phyloP scores from a whole-genome alignment of 2,329 filamentous ascomycete genomes.

The Dothideomycetidae sp. region DNA sequence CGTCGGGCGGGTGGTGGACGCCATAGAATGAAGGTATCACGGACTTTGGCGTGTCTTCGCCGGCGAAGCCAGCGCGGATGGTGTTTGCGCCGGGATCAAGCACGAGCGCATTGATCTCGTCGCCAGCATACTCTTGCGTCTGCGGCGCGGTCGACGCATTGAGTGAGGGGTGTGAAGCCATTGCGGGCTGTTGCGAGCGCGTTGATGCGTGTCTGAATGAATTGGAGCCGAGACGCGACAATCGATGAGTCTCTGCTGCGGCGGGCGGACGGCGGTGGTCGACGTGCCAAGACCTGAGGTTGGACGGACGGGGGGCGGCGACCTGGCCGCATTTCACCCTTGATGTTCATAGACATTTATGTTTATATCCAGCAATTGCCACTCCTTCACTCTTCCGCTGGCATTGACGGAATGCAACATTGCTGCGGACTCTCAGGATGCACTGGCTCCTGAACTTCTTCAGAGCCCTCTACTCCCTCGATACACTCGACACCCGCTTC shows the following conservation, averaged over 20 bases:
- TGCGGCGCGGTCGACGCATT: slow-evolving; percentile 19
- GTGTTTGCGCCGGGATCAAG: slow-evolving; percentile 88
- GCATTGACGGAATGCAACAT: no score
- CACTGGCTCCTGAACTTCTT: slow-evolving; percentile 24
- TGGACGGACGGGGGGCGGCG: no score
- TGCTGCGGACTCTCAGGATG: slow-evolving; percentile 9
- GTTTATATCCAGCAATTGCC: no score
- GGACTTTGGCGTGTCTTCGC: slow-evolving; percentile 92
- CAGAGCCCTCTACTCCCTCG: slow-evolving; percentile 45
- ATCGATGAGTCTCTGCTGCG: no score
- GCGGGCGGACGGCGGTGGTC: no score
- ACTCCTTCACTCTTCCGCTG: no score
- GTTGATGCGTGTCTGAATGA: no score
- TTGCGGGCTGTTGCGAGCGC: no score
- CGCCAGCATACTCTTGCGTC: slow-evolving; percentile 43
- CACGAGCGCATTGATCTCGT: slow-evolving; percentile 93
- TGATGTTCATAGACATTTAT: no score
- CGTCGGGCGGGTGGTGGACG: slow-evolving; percentile 33
- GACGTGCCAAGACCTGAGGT: no score
- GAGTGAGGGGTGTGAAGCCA: slow-evolving; percentile 4
- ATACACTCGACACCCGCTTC: slow-evolving; percentile 59
- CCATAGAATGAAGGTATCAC: slow-evolving; percentile 87
- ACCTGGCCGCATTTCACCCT: no score
- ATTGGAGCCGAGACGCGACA: no score
- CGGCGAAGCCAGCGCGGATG: slow-evolving; percentile 88